These are phyloP conservation scores for Penicillium simplicissimum DNA, from an alignment of 495 filamentous ascomycete species.

Conservation along the genomic window DNA sequence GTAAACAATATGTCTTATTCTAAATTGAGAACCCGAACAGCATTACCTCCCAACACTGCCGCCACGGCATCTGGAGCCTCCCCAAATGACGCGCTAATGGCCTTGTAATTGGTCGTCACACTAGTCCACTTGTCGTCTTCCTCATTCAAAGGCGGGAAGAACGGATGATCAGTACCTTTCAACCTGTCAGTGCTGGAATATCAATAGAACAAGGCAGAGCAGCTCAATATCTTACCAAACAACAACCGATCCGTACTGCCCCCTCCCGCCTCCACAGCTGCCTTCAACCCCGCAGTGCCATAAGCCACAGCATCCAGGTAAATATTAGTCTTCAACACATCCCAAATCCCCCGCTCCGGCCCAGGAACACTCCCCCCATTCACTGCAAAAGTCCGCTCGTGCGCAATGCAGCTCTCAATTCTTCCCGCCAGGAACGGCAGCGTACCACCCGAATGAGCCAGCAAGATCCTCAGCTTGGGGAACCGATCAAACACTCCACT, in stretches of 20 bases:
- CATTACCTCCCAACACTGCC: conserved; percentile 70
- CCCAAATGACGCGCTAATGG: conserved; percentile 62
- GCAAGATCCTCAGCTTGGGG: conserved; percentile 65
- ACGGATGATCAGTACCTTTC: conserved; percentile 84
- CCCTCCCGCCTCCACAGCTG: conserved; percentile 57
- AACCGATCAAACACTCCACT: conserved; percentile 83
- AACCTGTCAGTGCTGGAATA: conserved; percentile 11
- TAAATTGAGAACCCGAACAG: conserved; percentile 61
- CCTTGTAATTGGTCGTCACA: conserved; percentile 73
- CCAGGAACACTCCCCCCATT: conserved; percentile 50
- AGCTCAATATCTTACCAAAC: conserved; percentile 59
- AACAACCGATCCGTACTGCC: conserved; percentile 64
- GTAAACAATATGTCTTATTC: conserved; percentile 25
- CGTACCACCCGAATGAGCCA: conserved; percentile 88
- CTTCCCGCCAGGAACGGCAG: conserved; percentile 86
- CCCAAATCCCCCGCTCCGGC: conserved; percentile 63
- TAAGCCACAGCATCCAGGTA: conserved; percentile 91
- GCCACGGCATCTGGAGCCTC: conserved; percentile 48
- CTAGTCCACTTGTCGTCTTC: conserved; percentile 74
- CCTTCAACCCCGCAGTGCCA: conserved; percentile 68
- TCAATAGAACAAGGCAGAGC: neutral
- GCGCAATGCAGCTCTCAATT: conserved; percentile 82
- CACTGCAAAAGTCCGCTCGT: conserved; percentile 71
- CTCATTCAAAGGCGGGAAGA: conserved; percentile 79
- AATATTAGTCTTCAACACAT: conserved; percentile 81